Base-by-base conservation (phyloP, 2,329 filamentous ascomycete genomes). In the Plectosphaerella sp. region DNA sequence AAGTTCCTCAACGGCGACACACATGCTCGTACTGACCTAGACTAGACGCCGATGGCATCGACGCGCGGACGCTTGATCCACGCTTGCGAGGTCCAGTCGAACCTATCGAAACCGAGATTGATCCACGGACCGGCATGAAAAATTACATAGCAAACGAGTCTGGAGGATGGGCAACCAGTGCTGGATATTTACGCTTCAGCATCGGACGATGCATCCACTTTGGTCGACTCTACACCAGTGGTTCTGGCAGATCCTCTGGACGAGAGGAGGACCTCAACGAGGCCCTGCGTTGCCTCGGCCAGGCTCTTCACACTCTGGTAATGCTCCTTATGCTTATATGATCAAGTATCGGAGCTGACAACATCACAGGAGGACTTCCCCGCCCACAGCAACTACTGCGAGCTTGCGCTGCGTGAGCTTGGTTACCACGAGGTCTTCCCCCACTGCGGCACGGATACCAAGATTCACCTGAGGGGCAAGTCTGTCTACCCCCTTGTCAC, bases 111-210 rank as follows among this genome's bases (percentile, higher is more conserved):
- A 82, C 89, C 18, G 84, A 89, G 54, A 81, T 94, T 52, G 89
- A 94, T 62, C 72, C 73, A 35, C 73, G 80, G 6, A 94, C 89
- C 1, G 92, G 92, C n/a, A 96, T 99, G 93, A 99, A 97, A 72
- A 97, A 97, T 67, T 99, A 99, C 69, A 97, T 99, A 59, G 86
- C 93, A 54, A 97, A 97, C 63, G 93, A 97, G 67, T 76, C 73
- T 14, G 90, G 91, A 5, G 80, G 83, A 41, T 97, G 92, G 89
- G 90, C 92, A 1, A 99, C 94, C 18, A 96, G 91, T 57, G 76
- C 89, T 8, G 92, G 89, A 39, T 97, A 93, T 63, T 78, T 96
- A 54, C 84, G 86, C 59, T 89, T 83, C 70, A 91, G 88, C 61
- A 77, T 94, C 56, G 78, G 78, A 14, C 82, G 88, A 54, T 83